These are phyloP conservation scores for Nannizziopsis arthrosporioides DNA, from an alignment of 2,329 filamentous ascomycete species.

Conservation along the genomic window DNA sequence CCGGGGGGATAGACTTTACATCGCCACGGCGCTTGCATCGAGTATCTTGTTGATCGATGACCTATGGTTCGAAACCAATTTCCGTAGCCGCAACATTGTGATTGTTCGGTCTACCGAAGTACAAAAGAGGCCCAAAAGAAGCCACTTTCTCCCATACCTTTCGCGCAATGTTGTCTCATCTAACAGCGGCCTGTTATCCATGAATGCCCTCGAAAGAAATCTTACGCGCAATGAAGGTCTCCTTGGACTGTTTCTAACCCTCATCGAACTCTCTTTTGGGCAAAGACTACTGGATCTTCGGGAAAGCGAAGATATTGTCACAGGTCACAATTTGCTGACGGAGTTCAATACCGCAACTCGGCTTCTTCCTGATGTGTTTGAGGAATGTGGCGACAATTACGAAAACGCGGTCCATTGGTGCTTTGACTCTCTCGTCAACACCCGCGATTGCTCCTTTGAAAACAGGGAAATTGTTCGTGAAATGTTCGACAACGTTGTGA, in stretches of 20 bases:
- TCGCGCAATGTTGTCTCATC: not conserved
- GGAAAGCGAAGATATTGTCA: not conserved
- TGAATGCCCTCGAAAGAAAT: not conserved
- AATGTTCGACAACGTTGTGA: too few species aligned
- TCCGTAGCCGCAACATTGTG: too few species aligned
- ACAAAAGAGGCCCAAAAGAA: too few species aligned
- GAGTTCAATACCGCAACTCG: conserved; percentile 13
- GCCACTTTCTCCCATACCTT: too few species aligned
- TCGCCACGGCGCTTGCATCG: too few species aligned
- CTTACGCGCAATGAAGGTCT: conserved; percentile 10
- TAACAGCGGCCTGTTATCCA: too few species aligned
- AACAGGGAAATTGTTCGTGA: not conserved
- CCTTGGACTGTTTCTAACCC: conserved; percentile 13
- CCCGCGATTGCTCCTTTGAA: not conserved
- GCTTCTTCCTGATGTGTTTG: conserved; percentile 6
- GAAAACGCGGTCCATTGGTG: not conserved
- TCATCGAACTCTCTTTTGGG: conserved; percentile 13
- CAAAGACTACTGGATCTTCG: not conserved
- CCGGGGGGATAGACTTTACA: too few species aligned
- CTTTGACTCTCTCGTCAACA: not conserved
- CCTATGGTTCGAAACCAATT: too few species aligned
- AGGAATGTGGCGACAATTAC: conserved; percentile 11
- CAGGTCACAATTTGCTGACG: conserved; percentile 1
- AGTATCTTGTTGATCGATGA: too few species aligned
- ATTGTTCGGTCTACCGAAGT: too few species aligned